Conservation (phyloP, 768 basidiomycete genomes). For the Xerocomus potaroensis region DNA sequence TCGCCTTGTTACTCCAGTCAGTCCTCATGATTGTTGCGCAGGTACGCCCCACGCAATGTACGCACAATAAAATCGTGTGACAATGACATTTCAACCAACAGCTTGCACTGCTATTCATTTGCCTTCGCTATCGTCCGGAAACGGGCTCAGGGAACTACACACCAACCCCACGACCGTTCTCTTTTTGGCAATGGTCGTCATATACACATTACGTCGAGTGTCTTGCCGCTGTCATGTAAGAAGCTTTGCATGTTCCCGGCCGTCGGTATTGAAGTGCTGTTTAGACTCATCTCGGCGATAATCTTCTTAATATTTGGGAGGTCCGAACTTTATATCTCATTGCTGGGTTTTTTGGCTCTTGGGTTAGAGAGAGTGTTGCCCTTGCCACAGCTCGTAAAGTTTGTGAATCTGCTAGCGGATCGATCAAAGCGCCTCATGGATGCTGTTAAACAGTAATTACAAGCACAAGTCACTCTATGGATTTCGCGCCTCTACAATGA, state of each 20-base stretch:
- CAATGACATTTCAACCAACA: constrained; percentile 28
- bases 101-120: constrained; percentile 79
- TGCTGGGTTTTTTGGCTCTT: constrained; percentile 72
- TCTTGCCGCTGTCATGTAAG: constrained; percentile 71
- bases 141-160: constrained; percentile 56
- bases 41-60: constrained; percentile 36
- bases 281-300: constrained; percentile 63
- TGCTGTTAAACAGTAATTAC: constrained; percentile 55
- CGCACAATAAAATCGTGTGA: constrained; percentile 16
- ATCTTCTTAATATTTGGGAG: constrained; percentile 70
- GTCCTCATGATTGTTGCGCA: constrained; percentile 83
- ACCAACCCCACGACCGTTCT: constrained; percentile 58
- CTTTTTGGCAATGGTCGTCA: constrained; percentile 83
- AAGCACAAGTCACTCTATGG: constrained; percentile 77
- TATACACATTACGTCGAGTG: constrained; percentile 82
- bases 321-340: constrained; percentile 51
- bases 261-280: constrained; percentile 6
- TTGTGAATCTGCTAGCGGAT: constrained; percentile 10
- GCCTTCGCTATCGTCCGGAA: constrained; percentile 65
- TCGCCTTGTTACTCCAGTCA: constrained; percentile 74
- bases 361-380: constrained; percentile 86
- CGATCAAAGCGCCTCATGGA: constrained; percentile 16
- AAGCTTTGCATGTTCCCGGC: constrained; percentile 1
- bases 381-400: constrained; percentile 81
- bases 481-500: constrained; percentile 74